Evolutionary conservation across 129 eudicot species (phyloP).

Genomic region (Flaveria bidentis): DNA sequence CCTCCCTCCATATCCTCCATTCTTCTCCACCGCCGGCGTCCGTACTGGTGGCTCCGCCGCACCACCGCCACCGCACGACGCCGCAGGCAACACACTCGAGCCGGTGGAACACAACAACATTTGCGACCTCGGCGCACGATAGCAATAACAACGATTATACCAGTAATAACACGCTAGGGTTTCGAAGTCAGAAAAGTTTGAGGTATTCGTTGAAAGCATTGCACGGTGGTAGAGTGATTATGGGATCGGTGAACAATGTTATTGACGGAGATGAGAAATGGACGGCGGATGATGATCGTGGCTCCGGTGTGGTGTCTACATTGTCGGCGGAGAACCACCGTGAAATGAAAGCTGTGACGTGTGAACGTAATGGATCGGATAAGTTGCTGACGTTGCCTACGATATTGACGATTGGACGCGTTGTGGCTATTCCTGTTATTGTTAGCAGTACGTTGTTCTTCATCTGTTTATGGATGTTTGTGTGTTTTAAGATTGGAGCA

Average conservation of each 20-base stretch:
- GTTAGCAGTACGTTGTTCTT: conserved; percentile 61
- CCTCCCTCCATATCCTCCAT: conserved; percentile 11
- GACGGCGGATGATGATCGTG: conserved; percentile 24
- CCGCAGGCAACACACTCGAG: conserved; percentile 35
- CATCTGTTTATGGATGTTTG: not conserved
- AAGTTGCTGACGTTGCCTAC: conserved; percentile 92
- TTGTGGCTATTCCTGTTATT: conserved; percentile 79
- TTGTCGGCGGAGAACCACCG: conserved; percentile 33
- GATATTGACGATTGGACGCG: conserved; percentile 84
- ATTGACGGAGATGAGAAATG: conserved; percentile 23
- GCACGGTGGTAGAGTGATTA: conserved; percentile 22
- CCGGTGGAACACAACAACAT: conserved; percentile 31
- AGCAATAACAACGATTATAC: conserved; percentile 19
- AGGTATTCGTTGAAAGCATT: conserved; percentile 17
- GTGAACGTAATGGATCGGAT: conserved; percentile 30
- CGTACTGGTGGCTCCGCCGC: conserved; percentile 23
- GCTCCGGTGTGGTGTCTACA: conserved; percentile 1
- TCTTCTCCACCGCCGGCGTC: conserved; percentile 31
- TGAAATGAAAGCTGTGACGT: conserved; percentile 18
- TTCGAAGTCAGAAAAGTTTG: conserved; percentile 36
- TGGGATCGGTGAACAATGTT: conserved; percentile 35
- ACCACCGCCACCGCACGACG: conserved; percentile 32
- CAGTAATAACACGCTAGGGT: conserved; percentile 39
- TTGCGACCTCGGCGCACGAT: conserved; percentile 20
- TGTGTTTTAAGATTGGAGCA: conserved; percentile 2